Conservation (phyloP, 768 basidiomycete species). For the Exidia glandulosa region DNA sequence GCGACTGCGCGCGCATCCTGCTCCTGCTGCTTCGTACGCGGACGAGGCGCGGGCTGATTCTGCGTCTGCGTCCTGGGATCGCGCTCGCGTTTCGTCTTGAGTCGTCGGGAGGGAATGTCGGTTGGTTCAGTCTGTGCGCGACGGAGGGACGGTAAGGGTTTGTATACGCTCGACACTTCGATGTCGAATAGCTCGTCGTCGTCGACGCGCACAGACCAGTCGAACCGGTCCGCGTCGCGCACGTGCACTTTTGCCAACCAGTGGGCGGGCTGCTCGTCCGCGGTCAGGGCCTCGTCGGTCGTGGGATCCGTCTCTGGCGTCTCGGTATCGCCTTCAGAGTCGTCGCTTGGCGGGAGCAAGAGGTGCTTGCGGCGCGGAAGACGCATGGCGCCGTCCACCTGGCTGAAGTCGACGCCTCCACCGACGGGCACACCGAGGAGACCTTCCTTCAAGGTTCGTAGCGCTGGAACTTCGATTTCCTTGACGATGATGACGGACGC, state of each 20-base stretch:
- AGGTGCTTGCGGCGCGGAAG: slow-evolving; percentile 6
- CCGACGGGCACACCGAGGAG: slow-evolving; percentile 9
- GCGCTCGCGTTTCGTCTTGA: no score
- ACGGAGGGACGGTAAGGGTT: slow-evolving; percentile 55
- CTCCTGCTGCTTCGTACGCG: slow-evolving; percentile 9
- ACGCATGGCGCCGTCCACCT: slow-evolving; percentile 23
- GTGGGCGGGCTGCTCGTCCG: slow-evolving; percentile 32
- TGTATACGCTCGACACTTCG: slow-evolving; percentile 62
- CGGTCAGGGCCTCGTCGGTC: slow-evolving; percentile 24
- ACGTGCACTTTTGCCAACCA: slow-evolving; percentile 20
- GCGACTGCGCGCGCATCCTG: background rate
- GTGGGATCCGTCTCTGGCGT: slow-evolving; percentile 18
- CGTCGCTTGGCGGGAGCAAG: slow-evolving; percentile 5
- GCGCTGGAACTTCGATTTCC: slow-evolving; percentile 66
- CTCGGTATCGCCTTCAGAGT: slow-evolving; percentile 14
- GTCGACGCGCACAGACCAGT: slow-evolving; percentile 6
- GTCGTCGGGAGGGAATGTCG: slow-evolving; percentile 20
- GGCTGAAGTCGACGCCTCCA: slow-evolving; percentile 25
- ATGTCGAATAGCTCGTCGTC: slow-evolving; percentile 30
- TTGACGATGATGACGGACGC: slow-evolving; percentile 86
- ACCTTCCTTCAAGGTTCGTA: background rate
- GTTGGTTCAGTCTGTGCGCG: slow-evolving; percentile 19
- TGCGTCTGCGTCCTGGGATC: slow-evolving; percentile 8
- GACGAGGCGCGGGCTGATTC: slow-evolving; percentile 10
- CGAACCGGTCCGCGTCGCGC: slow-evolving; percentile 7